Conservation (phyloP, 139 green algal genomes). For the Pleodorina starrii region DNA sequence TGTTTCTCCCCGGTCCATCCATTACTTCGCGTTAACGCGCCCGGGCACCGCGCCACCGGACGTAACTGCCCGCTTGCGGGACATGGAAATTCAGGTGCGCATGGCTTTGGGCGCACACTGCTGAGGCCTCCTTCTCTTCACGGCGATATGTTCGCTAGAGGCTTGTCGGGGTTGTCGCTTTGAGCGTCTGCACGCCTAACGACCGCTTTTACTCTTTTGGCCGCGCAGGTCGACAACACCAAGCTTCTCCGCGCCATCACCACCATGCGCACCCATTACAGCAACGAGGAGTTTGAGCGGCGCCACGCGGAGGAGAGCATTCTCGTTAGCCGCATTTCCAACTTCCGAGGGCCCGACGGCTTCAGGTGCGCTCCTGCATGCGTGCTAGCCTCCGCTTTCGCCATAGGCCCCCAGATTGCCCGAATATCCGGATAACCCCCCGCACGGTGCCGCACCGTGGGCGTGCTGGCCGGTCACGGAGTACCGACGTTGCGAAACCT, state of each 20-base stretch:
- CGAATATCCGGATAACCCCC: too few relatives aligned
- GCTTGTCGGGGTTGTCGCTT: too few relatives aligned
- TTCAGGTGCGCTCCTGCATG: slow-evolving; percentile 37
- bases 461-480: too few relatives aligned
- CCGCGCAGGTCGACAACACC: slow-evolving; percentile 49
- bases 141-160: too few relatives aligned
- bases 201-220: too few relatives aligned
- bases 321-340: slow-evolving; percentile 44
- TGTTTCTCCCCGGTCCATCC: slow-evolving; percentile 42
- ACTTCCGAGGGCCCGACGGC: slow-evolving; percentile 44
- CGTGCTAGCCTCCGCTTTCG: too few relatives aligned
- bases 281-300: slow-evolving; percentile 22
- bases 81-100: slow-evolving; percentile 52
- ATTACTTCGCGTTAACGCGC: slow-evolving; percentile 10
- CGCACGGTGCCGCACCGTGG: too few relatives aligned
- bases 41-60: slow-evolving; percentile 20
- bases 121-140: too few relatives aligned
- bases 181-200: too few relatives aligned
- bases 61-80: slow-evolving; percentile 11
- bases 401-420: too few relatives aligned
- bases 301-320: slow-evolving; percentile 29
- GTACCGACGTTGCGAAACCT: too few relatives aligned
- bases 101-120: too few relatives aligned
- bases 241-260: slow-evolving; percentile 55
- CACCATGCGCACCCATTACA: slow-evolving; percentile 34